phyloP scores from a whole-genome alignment of 257 asterid genomes.

The Lycium barbarum region DNA sequence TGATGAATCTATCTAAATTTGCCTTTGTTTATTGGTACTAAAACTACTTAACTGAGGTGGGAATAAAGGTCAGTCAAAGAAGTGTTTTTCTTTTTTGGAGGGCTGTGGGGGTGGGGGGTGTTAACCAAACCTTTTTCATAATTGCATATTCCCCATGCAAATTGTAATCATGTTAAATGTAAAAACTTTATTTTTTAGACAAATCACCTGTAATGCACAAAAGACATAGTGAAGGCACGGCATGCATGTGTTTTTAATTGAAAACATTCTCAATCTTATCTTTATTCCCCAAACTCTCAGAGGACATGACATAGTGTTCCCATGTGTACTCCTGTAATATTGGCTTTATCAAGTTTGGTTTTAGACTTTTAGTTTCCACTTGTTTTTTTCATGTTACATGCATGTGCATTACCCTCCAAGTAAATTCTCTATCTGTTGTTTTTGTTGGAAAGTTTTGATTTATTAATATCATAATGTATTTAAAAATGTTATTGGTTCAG shows the following conservation, averaged over 20 bases:
- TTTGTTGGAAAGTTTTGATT: neutral
- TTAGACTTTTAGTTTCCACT: neutral
- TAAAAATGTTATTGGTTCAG: too few species aligned
- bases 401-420: conserved; percentile 23
- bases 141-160: conserved; percentile 9
- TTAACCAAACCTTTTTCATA: neutral
- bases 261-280: conserved; percentile 11
- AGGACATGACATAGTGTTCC: neutral
- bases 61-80: too few species aligned
- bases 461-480: neutral
- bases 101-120: too few species aligned
- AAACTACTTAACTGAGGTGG: too few species aligned
- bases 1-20: too few species aligned
- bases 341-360: neutral
- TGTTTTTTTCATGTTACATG: neutral
- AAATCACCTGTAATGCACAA: conserved; percentile 5
- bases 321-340: neutral
- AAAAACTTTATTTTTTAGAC: neutral
- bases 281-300: neutral
- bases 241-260: neutral
- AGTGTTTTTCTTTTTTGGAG: too few species aligned
- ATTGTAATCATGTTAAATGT: neutral
- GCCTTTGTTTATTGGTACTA: too few species aligned
- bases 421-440: neutral
- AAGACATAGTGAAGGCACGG: neutral